Evolutionary conservation across 495 filamentous ascomycete species (phyloP).

Genomic region (Neurospora sp.): DNA sequence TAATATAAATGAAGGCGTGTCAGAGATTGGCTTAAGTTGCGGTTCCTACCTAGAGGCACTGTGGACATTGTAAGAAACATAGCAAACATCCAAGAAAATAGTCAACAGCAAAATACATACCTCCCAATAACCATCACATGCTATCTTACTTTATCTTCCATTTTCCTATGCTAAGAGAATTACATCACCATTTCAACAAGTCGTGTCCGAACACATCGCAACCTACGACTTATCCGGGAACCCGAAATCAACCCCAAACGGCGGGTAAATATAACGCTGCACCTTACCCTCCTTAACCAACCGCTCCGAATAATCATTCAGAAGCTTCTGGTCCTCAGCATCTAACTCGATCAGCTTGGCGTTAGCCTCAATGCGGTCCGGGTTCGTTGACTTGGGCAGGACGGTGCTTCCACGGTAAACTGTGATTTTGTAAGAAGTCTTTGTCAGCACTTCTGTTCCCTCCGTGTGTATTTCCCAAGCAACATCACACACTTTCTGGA

Average conservation of each 20-base stretch:
- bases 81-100: not conserved
- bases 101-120: not conserved
- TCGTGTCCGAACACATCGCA: not conserved
- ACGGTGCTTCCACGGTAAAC: slow-evolving; percentile 64
- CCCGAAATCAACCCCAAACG: slow-evolving; percentile 67
- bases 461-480: not conserved
- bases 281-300: slow-evolving; percentile 51
- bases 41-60: not conserved
- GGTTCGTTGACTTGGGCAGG: slow-evolving; percentile 70
- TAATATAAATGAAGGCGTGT: not conserved
- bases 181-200: not conserved
- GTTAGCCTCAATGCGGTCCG: slow-evolving; percentile 65
- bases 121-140: not conserved
- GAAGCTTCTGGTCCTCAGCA: slow-evolving; percentile 51
- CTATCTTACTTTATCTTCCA: not conserved
- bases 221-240: slow-evolving; percentile 58
- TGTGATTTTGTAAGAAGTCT: slow-evolving; percentile 13
- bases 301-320: slow-evolving; percentile 48
- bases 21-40: not conserved
- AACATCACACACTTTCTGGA: not conserved
- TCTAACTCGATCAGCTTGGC: slow-evolving; percentile 58
- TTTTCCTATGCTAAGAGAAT: not conserved
- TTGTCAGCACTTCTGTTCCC: not conserved
- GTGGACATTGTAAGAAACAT: not conserved
- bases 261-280: slow-evolving; percentile 65